These are phyloP conservation scores for Thalassiosira livingstoniorum DNA, from an alignment of 352 stramenopile genomes.

Conservation along the genomic window DNA sequence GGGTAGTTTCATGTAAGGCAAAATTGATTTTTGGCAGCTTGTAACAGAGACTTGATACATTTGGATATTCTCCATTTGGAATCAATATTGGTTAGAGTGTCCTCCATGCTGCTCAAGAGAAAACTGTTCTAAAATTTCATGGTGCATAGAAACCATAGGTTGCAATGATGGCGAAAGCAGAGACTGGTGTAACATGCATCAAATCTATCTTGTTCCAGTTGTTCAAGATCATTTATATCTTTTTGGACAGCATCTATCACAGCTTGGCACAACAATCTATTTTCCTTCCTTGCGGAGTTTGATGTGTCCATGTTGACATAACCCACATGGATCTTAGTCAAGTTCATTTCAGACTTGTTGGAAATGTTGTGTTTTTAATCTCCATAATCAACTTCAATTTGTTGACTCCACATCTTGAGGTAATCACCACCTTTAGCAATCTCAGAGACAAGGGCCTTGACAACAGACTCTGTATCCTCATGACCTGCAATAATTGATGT, in stretches of 20 bases:
- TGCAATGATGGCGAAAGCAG: not conserved
- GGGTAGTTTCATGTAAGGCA: not conserved
- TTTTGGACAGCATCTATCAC: not conserved
- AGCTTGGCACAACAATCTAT: not conserved
- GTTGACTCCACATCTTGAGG: not conserved
- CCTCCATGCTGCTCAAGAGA: not conserved
- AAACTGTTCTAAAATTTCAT: not conserved
- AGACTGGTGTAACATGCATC: not conserved
- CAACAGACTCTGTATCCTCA: not conserved
- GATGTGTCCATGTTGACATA: not conserved
- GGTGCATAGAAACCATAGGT: not conserved
- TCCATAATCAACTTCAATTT: not conserved
- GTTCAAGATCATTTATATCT: not conserved
- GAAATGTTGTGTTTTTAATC: not conserved
- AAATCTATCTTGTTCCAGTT: not conserved
- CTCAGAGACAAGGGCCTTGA: not conserved
- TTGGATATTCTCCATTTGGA: not conserved
- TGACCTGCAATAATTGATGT: not conserved
- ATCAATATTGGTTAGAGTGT: not conserved
- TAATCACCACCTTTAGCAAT: not conserved
- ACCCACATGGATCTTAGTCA: not conserved
- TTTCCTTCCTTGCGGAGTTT: not conserved
- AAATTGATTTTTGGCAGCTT: not conserved
- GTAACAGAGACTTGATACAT: not conserved
- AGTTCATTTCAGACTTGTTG: not conserved